Evolutionary conservation across 1,284 basidiomycete genomes (phyloP).

Genomic region (Wallemia hederae): DNA sequence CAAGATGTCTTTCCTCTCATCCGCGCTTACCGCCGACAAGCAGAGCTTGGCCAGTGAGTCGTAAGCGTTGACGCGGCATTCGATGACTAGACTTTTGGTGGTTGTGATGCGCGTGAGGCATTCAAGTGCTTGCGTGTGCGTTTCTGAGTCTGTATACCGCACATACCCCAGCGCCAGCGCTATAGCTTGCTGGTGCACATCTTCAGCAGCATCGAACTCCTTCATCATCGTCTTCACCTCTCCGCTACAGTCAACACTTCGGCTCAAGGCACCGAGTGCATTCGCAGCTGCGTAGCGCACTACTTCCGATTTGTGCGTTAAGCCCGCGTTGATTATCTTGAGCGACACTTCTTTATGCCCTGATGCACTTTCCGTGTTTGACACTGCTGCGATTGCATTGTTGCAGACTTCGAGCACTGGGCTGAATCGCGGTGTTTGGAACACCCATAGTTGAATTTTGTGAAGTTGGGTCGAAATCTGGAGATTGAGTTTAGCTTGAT

Average conservation of each 20-base stretch:
- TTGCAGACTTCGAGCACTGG: not conserved
- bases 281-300: not conserved
- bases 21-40: not conserved
- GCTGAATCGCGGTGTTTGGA: not conserved
- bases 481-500: too few species aligned
- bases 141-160: not conserved
- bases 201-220: not conserved
- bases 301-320: not conserved
- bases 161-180: not conserved
- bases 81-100: not conserved
- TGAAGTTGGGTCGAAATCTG: not conserved
- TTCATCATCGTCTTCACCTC: not conserved
- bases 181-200: not conserved
- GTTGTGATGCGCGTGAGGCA: not conserved
- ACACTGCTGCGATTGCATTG: not conserved
- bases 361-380: not conserved
- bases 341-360: not conserved
- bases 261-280: not conserved
- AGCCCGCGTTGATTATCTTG: not conserved
- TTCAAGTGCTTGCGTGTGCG: not conserved
- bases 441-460: not conserved
- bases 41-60: not conserved
- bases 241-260: not conserved
- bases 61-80: not conserved
- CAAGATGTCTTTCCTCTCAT: constrained; percentile 7